Evolutionary conservation across 2,329 filamentous ascomycete species (phyloP).

Genomic region (Hypoxylon sp.): DNA sequence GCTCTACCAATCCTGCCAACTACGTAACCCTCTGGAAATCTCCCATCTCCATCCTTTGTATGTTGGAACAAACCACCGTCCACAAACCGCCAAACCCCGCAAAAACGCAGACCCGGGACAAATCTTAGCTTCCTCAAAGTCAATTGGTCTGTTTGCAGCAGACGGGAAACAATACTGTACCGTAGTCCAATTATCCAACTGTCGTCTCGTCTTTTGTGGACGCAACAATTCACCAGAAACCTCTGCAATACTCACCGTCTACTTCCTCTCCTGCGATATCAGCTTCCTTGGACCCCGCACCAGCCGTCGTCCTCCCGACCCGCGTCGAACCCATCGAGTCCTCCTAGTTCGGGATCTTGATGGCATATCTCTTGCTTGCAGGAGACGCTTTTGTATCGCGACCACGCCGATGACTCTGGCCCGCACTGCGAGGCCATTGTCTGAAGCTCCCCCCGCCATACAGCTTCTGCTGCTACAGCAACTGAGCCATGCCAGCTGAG

Average conservation of each 20-base stretch:
- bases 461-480: slow-evolving; percentile 45
- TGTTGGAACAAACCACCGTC: slow-evolving; percentile 20
- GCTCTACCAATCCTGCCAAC: neutral
- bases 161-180: slow-evolving; percentile 1
- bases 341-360: slow-evolving; percentile 52
- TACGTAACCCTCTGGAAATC: slow-evolving; percentile 28
- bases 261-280: slow-evolving; percentile 10
- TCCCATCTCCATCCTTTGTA: slow-evolving; percentile 34
- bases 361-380: slow-evolving; percentile 61
- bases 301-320: slow-evolving; percentile 9
- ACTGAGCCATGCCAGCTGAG: slow-evolving; percentile 50
- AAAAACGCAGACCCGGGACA: slow-evolving; percentile 26
- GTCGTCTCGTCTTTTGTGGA: slow-evolving; percentile 17
- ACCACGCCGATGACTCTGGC: slow-evolving; percentile 68
- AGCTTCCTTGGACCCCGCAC: slow-evolving; percentile 25
- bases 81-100: slow-evolving; percentile 24
- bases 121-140: slow-evolving; percentile 29
- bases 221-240: slow-evolving; percentile 20
- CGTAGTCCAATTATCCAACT: neutral
- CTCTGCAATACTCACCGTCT: neutral
- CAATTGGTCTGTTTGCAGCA: slow-evolving; percentile 35
- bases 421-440: slow-evolving; percentile 58
- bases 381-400: slow-evolving; percentile 58
- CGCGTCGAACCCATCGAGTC: slow-evolving; percentile 34
- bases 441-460: slow-evolving; percentile 54